Percentiles rank a stretch among this genome's conserved stretches.
These are phyloP conservation scores for Aureobasidium sp. DNA, from an alignment of 2,329 filamentous ascomycete species.

Conservation along the genomic window DNA sequence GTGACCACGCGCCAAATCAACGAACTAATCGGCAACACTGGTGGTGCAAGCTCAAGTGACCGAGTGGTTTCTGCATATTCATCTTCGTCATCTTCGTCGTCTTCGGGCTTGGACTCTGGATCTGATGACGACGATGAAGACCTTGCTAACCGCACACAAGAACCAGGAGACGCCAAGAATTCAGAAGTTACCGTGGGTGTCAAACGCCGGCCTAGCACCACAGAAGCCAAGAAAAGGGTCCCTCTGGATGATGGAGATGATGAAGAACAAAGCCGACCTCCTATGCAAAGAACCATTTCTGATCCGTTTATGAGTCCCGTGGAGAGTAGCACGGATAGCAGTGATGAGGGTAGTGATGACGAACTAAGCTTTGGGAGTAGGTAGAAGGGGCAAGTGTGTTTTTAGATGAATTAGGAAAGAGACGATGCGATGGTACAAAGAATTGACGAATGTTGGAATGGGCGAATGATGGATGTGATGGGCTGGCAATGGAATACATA, in stretches of 20 bases:
- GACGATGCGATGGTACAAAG: neutral
- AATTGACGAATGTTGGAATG: neutral
- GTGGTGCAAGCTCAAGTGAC: slow-evolving; percentile 19
- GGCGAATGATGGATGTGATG: neutral
- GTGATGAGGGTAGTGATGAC: neutral
- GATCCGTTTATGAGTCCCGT: neutral
- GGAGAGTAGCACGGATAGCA: neutral
- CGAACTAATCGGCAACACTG: slow-evolving; percentile 25
- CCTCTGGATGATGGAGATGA: slow-evolving; percentile 16
- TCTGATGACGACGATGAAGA: slow-evolving; percentile 19
- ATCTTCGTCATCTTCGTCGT: slow-evolving; percentile 53
- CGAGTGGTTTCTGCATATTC: slow-evolving; percentile 26
- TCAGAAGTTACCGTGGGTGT: slow-evolving; percentile 14
- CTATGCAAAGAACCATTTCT: neutral
- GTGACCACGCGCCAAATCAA: slow-evolving; percentile 16
- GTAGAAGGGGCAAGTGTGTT: neutral
- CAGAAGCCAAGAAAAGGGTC: slow-evolving; percentile 25
- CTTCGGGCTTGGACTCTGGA: slow-evolving; percentile 17
- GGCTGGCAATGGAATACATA: neutral
- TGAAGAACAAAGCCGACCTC: neutral
- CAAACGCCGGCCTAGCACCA: slow-evolving; percentile 24
- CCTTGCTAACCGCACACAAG: slow-evolving; percentile 3
- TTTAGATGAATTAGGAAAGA: neutral
- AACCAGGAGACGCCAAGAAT: slow-evolving; percentile 18
- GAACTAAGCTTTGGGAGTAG: neutral